Conservation (phyloP, 1,139 yeast genomes). For the Geotrichum australiense region DNA sequence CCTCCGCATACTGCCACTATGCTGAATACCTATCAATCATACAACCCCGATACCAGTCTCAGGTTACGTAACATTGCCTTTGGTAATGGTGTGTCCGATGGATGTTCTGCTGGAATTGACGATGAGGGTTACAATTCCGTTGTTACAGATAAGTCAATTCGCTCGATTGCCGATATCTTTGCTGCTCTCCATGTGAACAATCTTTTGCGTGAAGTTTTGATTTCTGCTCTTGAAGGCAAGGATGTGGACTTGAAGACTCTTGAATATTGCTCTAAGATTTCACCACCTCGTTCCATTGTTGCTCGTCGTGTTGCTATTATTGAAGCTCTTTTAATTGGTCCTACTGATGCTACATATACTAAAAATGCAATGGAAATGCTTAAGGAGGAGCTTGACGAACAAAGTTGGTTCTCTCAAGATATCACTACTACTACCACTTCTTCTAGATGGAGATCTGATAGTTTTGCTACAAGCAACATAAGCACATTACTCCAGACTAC, state of each 20-base stretch:
- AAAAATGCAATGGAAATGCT: constrained; percentile 23
- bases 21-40: constrained; percentile 17
- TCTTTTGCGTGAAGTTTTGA: constrained; percentile 25
- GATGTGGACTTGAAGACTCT: constrained; percentile 22
- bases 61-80: constrained; percentile 26
- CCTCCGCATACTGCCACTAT: constrained; percentile 22
- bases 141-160: constrained; percentile 26
- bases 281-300: constrained; percentile 30
- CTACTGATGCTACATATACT: constrained; percentile 23
- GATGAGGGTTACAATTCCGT: constrained; percentile 28
- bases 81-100: constrained; percentile 19
- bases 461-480: constrained; percentile 1
- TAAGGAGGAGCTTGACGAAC: constrained; percentile 21
- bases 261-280: constrained; percentile 25
- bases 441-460: constrained; percentile 2
- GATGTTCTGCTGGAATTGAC: constrained; percentile 19
- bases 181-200: constrained; percentile 31
- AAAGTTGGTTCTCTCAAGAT: constrained; percentile 15
- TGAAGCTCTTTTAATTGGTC: constrained; percentile 29
- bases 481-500: neutral
- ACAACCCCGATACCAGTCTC: constrained; percentile 23
- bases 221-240: constrained; percentile 22
- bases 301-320: constrained; percentile 30
- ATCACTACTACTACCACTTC: neutral
- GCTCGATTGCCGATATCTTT: constrained; percentile 29